Base-by-base conservation (phyloP, 1,284 basidiomycete species). In the Naganishia sp. region DNA sequence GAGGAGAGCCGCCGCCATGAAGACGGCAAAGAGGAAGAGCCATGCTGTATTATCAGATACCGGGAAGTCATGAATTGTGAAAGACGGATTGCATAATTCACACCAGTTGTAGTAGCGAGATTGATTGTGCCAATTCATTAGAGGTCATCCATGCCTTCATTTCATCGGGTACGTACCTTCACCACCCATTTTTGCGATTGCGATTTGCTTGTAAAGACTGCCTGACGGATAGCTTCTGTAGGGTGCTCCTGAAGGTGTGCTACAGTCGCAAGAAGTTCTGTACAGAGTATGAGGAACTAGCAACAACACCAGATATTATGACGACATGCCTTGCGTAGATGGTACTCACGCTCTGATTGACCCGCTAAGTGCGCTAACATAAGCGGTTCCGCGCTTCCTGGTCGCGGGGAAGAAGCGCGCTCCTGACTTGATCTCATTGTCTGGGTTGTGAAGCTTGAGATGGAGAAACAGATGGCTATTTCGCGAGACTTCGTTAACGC, bases 11-110 rank as follows among this genome's bases (percentile, higher is more conserved):
- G 94, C 94, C 74, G 92, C 89, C 86, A 92, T 87, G 64, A 96
- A 87, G 77, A 96, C 92, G 79, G 90, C 86, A 78, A 94, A 93
- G 73, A 96, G 86, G 81, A 94, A 96, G 71, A 96, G 81, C 94
- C 93, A 95, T 78, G 91, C 92, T 94, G 75, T 54, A 31, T 11
- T 36, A 2, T 15, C 48, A 18, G 43, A 18, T 23, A n/a, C 25
- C n/a, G 10, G 31, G 7, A 28, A 28, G 48, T 33, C 15, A 25
- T 13, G 16, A 45, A 36, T 16, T 23, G 36, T 13, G 16, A 25
- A 11, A 28, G 45, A 18, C 36, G 23, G n/a, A 16, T 23, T 61
- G 13, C 21, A 18, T 13, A 15, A 39, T 16, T 28, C 25, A 23
- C 16, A 6, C 36, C 31, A 18, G n/a, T 36, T n/a, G 21, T 11